Percentiles rank a stretch among this genome's conserved stretches.
Conservation (phyloP, 441 rosid genomes). For the Pelargonium myrrhifolium region DNA sequence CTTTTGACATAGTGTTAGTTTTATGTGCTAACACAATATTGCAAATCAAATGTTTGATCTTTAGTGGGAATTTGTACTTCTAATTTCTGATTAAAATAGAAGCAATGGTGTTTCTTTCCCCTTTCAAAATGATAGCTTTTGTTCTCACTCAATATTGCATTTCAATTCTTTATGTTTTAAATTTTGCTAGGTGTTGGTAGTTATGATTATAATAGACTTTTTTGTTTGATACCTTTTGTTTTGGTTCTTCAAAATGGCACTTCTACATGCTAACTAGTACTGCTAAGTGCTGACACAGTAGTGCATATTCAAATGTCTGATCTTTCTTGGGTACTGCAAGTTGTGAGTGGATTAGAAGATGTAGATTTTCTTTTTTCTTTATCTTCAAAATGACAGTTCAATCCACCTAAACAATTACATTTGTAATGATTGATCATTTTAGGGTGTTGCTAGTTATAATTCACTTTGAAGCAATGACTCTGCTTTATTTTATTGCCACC, state of each 20-base stretch:
- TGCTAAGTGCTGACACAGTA: not conserved
- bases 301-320: not conserved
- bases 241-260: no score
- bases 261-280: no score
- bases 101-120: no score
- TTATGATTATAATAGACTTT: no score
- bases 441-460: constrained; percentile 1
- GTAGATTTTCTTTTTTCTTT: not conserved
- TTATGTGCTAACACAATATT: not conserved
- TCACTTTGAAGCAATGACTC: not conserved
- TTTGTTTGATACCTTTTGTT: no score
- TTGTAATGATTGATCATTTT: not conserved
- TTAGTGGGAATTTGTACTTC: not conserved
- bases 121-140: no score
- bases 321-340: not conserved
- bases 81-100: no score
- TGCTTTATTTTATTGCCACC: not conserved
- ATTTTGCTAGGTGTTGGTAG: no score
- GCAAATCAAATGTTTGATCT: not conserved
- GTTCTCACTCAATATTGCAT: no score
- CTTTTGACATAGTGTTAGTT: not conserved
- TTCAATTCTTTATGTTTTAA: no score
- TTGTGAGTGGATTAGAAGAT: not conserved
- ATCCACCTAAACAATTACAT: not conserved
- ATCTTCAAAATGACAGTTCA: not conserved